Evolutionary conservation across 345 rosid genomes (phyloP).

Genomic region (Cochlearia excelsa): DNA sequence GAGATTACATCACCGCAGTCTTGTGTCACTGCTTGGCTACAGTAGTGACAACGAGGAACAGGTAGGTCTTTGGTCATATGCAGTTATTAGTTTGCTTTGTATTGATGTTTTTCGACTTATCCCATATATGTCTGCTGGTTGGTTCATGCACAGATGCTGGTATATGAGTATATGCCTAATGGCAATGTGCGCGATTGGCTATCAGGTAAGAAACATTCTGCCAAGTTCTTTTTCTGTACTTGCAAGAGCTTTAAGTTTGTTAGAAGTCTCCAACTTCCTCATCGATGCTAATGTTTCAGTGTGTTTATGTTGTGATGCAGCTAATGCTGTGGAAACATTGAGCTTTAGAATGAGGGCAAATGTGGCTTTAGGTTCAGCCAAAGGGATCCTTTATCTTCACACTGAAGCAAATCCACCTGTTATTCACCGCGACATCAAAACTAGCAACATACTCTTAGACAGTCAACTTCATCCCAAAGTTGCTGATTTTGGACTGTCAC

Average conservation of each 20-base stretch:
- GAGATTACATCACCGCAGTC: slow-evolving; percentile 77
- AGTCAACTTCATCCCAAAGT: slow-evolving; percentile 57
- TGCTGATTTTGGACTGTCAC: slow-evolving; percentile 77
- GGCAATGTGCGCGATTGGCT: slow-evolving; percentile 85
- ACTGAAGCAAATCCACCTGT: slow-evolving; percentile 77
- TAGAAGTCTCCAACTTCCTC: neutral
- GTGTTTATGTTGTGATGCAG: slow-evolving; percentile 39
- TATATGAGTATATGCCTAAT: slow-evolving; percentile 81
- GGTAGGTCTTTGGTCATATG: slow-evolving; percentile 37
- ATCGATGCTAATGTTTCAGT: slow-evolving; percentile 10
- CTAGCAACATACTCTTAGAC: slow-evolving; percentile 75
- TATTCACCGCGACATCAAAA: slow-evolving; percentile 64
- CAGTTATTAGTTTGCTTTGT: slow-evolving; percentile 23
- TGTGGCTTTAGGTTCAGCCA: slow-evolving; percentile 67
- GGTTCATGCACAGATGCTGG: slow-evolving; percentile 62
- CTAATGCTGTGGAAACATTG: slow-evolving; percentile 43
- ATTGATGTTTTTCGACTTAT: neutral
- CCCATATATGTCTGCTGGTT: neutral
- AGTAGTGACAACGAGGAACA: slow-evolving; percentile 82
- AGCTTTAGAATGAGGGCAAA: slow-evolving; percentile 52
- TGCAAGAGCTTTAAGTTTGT: slow-evolving; percentile 14
- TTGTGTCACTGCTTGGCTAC: slow-evolving; percentile 78
- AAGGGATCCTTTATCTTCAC: slow-evolving; percentile 76
- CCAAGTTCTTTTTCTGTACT: neutral
- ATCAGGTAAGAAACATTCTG: slow-evolving; percentile 44